phyloP scores from a whole-genome alignment of 2,329 filamentous ascomycete genomes.

The Aphanocladium album region DNA sequence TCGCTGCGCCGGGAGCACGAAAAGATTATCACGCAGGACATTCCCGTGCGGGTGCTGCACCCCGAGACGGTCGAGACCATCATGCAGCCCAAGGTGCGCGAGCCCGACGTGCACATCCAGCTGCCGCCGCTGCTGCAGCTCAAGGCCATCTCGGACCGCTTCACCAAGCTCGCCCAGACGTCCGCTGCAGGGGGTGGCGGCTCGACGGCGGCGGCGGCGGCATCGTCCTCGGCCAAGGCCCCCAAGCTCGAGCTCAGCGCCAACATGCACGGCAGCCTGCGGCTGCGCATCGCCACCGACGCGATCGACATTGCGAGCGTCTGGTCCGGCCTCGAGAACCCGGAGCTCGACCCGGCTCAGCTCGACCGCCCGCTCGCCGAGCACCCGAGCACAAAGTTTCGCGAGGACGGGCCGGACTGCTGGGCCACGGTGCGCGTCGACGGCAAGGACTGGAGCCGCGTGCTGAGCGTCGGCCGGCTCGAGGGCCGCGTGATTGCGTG shows the following conservation, averaged over 20 bases:
- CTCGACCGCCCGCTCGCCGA: constrained; percentile 67
- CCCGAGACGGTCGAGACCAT: constrained; percentile 83
- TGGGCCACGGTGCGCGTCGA: constrained; percentile 92
- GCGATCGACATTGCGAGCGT: constrained; percentile 77
- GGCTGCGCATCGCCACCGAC: constrained; percentile 76
- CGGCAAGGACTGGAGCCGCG: constrained; percentile 87
- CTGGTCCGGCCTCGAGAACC: constrained; percentile 83
- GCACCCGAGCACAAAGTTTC: constrained; percentile 77
- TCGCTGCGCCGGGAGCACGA: constrained; percentile 67
- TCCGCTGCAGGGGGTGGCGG: not conserved
- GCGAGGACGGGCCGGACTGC: constrained; percentile 67
- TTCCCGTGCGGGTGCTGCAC: constrained; percentile 87
- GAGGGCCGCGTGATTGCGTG: constrained; percentile 92
- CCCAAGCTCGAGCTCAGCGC: constrained; percentile 81
- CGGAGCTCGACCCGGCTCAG: constrained; percentile 75
- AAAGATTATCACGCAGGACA: constrained; percentile 89
- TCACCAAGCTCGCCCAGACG: constrained; percentile 74
- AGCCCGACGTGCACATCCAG: constrained; percentile 91
- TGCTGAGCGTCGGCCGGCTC: constrained; percentile 85
- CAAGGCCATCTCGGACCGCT: constrained; percentile 91
- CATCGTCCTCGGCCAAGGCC: constrained; percentile 24
- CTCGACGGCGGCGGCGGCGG: not conserved
- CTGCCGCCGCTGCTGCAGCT: constrained; percentile 82
- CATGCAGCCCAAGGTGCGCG: constrained; percentile 83
- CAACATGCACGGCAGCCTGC: constrained; percentile 89